Conservation (phyloP, 768 basidiomycete genomes). For the Psilocybe tampanensis region DNA sequence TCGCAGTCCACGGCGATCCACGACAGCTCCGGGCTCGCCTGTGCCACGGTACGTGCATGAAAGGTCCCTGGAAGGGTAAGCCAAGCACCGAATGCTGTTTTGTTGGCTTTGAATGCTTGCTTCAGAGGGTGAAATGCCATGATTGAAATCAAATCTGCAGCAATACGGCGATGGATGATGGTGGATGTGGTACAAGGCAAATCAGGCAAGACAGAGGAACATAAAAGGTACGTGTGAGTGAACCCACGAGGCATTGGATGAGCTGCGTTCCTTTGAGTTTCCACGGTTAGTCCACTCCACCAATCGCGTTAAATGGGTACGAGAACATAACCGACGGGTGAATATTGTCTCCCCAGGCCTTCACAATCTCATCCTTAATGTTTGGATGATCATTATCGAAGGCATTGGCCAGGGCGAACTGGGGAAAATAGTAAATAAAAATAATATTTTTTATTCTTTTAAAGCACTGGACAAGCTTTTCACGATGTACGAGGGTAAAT, state of each 20-base stretch:
- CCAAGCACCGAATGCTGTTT: constrained; percentile 71
- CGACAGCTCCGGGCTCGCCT: constrained; percentile 54
- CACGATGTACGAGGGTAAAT: too few relatives aligned
- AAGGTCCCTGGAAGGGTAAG: constrained; percentile 60
- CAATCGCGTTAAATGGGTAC: neutral
- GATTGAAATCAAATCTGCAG: neutral
- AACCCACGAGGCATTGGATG: neutral
- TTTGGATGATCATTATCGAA: too few relatives aligned
- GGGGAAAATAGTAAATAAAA: too few relatives aligned
- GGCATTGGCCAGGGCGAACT: too few relatives aligned
- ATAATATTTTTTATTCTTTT: too few relatives aligned
- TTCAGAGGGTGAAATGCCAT: constrained; percentile 61
- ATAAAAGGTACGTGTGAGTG: neutral
- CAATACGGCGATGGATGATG: neutral
- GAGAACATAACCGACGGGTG: too few relatives aligned
- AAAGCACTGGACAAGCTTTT: too few relatives aligned
- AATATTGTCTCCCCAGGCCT: too few relatives aligned
- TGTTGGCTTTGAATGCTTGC: constrained; percentile 52
- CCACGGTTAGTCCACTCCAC: neutral
- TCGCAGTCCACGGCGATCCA: constrained; percentile 74
- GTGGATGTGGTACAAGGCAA: neutral
- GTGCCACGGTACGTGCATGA: constrained; percentile 59
- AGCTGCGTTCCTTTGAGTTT: neutral
- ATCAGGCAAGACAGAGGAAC: too few relatives aligned
- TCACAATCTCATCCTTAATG: too few relatives aligned